These are phyloP conservation scores for Raphanus raphanistrum DNA, from an alignment of 345 rosid species.

Conservation along the genomic window DNA sequence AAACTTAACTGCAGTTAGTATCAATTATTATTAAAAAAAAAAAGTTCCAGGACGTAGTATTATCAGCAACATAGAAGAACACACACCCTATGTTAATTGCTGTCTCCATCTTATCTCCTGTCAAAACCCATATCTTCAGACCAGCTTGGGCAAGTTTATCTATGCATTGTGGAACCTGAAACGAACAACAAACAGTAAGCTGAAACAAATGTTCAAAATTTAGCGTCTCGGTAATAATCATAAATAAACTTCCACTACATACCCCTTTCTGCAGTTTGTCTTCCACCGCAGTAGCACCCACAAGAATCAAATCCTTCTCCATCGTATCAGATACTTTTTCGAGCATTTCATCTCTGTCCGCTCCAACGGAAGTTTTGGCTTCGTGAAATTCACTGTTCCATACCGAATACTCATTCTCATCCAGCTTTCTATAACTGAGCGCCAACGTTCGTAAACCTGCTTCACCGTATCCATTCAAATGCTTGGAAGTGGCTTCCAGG, in stretches of 20 bases:
- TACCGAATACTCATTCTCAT: slow-evolving; percentile 47
- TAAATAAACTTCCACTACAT: slow-evolving; percentile 12
- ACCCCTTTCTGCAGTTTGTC: slow-evolving; percentile 88
- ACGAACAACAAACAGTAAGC: background rate
- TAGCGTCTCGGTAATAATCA: slow-evolving; percentile 7
- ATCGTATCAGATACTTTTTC: slow-evolving; percentile 64
- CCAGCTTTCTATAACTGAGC: slow-evolving; percentile 52
- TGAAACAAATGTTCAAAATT: background rate
- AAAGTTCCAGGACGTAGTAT: background rate
- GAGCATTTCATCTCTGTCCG: slow-evolving; percentile 65
- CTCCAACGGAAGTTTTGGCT: slow-evolving; percentile 61
- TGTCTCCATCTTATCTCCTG: slow-evolving; percentile 87
- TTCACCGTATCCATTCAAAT: slow-evolving; percentile 59
- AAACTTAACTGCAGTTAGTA: slow-evolving; percentile 27
- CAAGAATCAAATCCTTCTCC: slow-evolving; percentile 62
- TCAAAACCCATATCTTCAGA: slow-evolving; percentile 77
- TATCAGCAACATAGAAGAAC: slow-evolving; percentile 8
- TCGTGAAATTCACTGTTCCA: slow-evolving; percentile 56
- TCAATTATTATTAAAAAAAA: background rate
- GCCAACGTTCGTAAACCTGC: slow-evolving; percentile 78
- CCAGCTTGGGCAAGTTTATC: slow-evolving; percentile 88
- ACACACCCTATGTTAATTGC: slow-evolving; percentile 73
- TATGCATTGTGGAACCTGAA: slow-evolving; percentile 79
- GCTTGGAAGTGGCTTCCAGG: slow-evolving; percentile 52
- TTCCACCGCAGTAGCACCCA: slow-evolving; percentile 74